Conservation (phyloP, 176 grass and related monocot genomes). For the Avena atlantica region DNA sequence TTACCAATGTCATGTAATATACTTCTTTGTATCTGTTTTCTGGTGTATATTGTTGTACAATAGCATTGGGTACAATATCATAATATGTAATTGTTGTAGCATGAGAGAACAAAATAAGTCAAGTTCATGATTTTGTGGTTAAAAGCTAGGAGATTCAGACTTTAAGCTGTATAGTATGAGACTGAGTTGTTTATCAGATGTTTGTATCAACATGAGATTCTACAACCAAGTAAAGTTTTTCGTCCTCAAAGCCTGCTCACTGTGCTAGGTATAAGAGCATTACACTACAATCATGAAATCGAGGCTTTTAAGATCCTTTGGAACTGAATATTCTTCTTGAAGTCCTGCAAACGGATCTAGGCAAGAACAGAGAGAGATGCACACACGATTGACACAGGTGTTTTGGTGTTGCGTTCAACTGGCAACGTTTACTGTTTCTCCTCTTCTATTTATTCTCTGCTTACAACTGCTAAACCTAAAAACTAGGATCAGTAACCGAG, state of each 20-base stretch:
- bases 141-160: slow-evolving; percentile 17
- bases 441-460: too few relatives aligned
- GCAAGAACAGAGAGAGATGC: too few relatives aligned
- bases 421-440: too few relatives aligned
- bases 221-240: slow-evolving; percentile 20
- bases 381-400: too few relatives aligned
- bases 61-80: slow-evolving; percentile 31
- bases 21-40: slow-evolving; percentile 34
- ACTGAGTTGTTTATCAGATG: slow-evolving; percentile 21
- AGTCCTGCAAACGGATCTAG: too few relatives aligned
- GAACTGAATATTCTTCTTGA: slow-evolving; percentile 14
- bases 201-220: slow-evolving; percentile 17
- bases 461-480: too few relatives aligned
- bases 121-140: slow-evolving; percentile 21
- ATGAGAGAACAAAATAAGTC: slow-evolving; percentile 29
- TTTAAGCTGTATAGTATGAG: slow-evolving; percentile 19
- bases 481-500: too few relatives aligned
- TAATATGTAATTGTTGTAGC: slow-evolving; percentile 27
- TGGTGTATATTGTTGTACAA: slow-evolving; percentile 41
- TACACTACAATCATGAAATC: slow-evolving; percentile 6
- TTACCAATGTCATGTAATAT: slow-evolving; percentile 5
- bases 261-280: neutral
- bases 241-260: neutral
- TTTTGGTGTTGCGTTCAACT: too few relatives aligned
- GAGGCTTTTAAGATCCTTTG: slow-evolving; percentile 10